These are phyloP conservation scores for Achlya hypogyna DNA, from an alignment of 352 stramenopile genomes.

Conservation along the genomic window DNA sequence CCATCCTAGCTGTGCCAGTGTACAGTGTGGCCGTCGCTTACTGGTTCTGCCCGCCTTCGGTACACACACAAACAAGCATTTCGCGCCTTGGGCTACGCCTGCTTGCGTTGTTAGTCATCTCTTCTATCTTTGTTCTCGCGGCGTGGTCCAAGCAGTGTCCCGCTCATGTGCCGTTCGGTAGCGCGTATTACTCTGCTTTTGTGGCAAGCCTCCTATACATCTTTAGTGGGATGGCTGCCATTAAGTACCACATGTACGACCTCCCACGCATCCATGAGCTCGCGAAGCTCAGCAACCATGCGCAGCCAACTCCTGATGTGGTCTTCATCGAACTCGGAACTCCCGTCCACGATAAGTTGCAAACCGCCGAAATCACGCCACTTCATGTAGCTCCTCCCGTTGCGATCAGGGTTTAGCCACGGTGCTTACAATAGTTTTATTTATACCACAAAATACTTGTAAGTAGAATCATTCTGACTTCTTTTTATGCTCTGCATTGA, in stretches of 20 bases:
- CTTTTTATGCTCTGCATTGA: too few relatives aligned
- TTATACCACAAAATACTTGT: too few relatives aligned
- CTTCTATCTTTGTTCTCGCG: not conserved
- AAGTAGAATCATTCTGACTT: too few relatives aligned
- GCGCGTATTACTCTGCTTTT: not conserved
- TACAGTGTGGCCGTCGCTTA: not conserved
- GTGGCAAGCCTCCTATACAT: not conserved
- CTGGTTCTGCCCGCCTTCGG: not conserved
- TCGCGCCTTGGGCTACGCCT: not conserved
- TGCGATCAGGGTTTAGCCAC: too few relatives aligned
- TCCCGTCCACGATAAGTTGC: not conserved
- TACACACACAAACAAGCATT: not conserved
- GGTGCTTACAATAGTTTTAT: too few relatives aligned
- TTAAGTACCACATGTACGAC: not conserved
- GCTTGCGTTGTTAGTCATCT: not conserved
- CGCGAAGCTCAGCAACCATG: not conserved
- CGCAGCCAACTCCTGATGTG: not conserved
- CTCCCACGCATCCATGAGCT: not conserved
- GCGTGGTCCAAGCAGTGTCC: not conserved
- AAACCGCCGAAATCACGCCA: not conserved
- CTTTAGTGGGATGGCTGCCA: not conserved
- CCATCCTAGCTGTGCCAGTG: not conserved
- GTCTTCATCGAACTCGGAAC: conserved; percentile 3
- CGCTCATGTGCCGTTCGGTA: not conserved
- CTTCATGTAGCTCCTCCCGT: too few relatives aligned